A percentile compares a stretch with the other conserved stretches of the same genome.
Conservation (phyloP, 257 asterid genomes). For the Fraxinus americana region DNA sequence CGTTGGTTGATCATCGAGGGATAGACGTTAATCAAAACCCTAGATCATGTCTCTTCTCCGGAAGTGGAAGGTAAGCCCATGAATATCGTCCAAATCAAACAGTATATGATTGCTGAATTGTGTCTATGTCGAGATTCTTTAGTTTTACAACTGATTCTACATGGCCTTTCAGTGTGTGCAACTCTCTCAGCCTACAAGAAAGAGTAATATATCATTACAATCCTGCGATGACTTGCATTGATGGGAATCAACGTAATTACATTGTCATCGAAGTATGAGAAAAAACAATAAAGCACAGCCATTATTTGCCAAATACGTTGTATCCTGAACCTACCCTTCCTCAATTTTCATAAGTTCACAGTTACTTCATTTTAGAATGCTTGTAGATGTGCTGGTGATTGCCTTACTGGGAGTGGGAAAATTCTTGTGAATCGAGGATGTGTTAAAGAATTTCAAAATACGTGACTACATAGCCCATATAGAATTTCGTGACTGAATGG, state of each 20-base stretch:
- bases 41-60: not conserved
- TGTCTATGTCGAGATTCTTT: conserved; percentile 73
- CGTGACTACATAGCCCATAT: too few relatives aligned
- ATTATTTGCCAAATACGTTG: too few relatives aligned
- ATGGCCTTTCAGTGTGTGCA: conserved; percentile 58
- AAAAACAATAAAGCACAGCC: too few relatives aligned
- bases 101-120: conserved; percentile 67
- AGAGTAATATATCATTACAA: not conserved
- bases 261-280: not conserved
- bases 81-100: conserved; percentile 35
- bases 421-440: too few relatives aligned
- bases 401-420: too few relatives aligned
- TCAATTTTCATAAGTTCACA: too few relatives aligned
- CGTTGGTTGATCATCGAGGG: not conserved
- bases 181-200: conserved; percentile 52
- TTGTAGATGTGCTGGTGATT: too few relatives aligned
- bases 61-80: not conserved
- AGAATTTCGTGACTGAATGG: too few relatives aligned
- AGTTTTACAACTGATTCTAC: conserved; percentile 63
- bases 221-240: too few relatives aligned
- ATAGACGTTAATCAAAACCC: not conserved
- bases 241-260: not conserved
- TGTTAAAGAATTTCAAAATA: too few relatives aligned
- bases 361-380: too few relatives aligned
- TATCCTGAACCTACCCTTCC: too few relatives aligned